Conservation (phyloP, 495 filamentous ascomycete genomes). For the Xylaria cubensis region DNA sequence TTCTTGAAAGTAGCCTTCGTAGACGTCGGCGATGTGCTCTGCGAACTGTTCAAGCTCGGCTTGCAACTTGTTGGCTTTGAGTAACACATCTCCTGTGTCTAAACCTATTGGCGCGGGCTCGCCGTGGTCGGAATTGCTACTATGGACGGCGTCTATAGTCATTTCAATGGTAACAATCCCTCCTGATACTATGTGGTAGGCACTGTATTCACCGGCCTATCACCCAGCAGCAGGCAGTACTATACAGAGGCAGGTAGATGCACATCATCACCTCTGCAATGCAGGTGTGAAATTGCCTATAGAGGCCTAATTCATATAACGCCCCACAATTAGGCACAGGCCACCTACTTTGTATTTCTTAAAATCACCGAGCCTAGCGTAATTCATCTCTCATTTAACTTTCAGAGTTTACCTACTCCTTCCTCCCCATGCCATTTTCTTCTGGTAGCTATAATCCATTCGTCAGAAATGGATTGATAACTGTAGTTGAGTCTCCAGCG, state of each 20-base stretch:
- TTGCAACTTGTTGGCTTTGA: slow-evolving; percentile 30
- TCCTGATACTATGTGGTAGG: neutral
- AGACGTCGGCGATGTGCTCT: slow-evolving; percentile 32
- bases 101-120: slow-evolving; percentile 16
- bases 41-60: slow-evolving; percentile 39
- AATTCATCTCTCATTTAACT: neutral
- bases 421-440: no score
- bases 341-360: neutral
- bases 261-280: neutral
- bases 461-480: neutral
- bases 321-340: slow-evolving; percentile 8
- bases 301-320: neutral
- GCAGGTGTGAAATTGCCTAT: neutral
- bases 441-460: neutral
- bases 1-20: slow-evolving; percentile 38
- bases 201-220: neutral
- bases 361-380: neutral
- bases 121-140: neutral
- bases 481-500: neutral
- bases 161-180: neutral
- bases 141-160: neutral
- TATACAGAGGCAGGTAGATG: no score
- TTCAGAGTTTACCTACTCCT: neutral
- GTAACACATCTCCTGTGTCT: slow-evolving; percentile 18
- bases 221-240: neutral